Evolutionary conservation across 495 filamentous ascomycete genomes (phyloP).

Genomic region (Lentithecium fluviatile): DNA sequence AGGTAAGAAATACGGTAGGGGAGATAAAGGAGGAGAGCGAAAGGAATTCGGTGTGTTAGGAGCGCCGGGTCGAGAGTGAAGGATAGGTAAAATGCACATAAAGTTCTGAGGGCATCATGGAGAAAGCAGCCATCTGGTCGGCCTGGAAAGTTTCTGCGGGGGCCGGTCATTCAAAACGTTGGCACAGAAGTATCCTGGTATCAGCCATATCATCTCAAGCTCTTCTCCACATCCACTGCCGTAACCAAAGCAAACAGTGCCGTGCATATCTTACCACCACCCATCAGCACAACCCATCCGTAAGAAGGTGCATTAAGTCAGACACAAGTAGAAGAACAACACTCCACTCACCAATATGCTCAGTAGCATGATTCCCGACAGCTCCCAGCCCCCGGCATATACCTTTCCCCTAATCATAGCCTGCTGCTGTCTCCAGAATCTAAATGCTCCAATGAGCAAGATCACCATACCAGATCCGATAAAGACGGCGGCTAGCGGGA

Average conservation of each 20-base stretch:
- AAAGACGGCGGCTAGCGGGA: constrained; percentile 62
- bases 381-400: constrained; percentile 67
- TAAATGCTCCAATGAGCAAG: constrained; percentile 57
- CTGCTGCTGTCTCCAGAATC: constrained; percentile 70
- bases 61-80: no score
- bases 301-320: neutral
- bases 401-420: constrained; percentile 65
- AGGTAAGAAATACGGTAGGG: no score
- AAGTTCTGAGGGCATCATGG: no score
- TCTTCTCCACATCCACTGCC: constrained; percentile 21
- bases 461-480: constrained; percentile 59
- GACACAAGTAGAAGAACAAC: constrained; percentile 19
- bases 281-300: neutral
- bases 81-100: no score
- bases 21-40: no score
- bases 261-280: constrained; percentile 21
- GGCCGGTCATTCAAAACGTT: no score
- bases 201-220: no score
- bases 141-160: no score
- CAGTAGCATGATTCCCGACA: constrained; percentile 54
- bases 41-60: no score
- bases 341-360: constrained; percentile 52
- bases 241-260: constrained; percentile 25
- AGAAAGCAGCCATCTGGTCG: no score
- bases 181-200: no score